These are phyloP conservation scores for Picea mariana DNA, from an alignment of 83 land plant genomes.

Conservation along the genomic window DNA sequence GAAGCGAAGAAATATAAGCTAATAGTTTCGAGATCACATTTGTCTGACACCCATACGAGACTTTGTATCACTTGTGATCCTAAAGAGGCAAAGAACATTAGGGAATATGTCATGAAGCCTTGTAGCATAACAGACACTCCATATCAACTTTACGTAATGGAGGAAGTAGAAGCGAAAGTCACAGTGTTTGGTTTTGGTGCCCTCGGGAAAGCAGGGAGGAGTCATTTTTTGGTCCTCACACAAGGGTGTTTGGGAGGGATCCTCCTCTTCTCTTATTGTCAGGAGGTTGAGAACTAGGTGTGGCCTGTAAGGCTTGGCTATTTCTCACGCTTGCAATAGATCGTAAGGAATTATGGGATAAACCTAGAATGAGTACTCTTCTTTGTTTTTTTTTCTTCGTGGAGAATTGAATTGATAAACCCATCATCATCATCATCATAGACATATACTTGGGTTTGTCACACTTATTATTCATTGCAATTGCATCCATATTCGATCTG, in stretches of 20 bases:
- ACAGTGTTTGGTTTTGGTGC: neutral
- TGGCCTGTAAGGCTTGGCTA: conserved; percentile 8
- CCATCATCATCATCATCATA: no score
- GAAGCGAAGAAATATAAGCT: no score
- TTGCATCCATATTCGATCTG: no score
- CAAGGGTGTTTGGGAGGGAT: neutral
- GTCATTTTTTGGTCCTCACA: neutral
- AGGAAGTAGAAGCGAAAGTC: neutral
- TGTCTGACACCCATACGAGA: no score
- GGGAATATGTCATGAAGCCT: neutral
- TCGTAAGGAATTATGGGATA: neutral
- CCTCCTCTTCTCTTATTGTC: neutral
- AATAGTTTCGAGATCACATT: no score
- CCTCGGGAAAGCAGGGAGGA: neutral
- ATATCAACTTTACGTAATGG: neutral
- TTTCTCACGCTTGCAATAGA: neutral
- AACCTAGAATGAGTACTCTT: neutral
- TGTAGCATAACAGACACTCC: neutral
- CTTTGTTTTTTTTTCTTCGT: neutral
- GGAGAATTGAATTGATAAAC: no score
- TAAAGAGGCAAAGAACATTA: neutral
- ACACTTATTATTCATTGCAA: no score
- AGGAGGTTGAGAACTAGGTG: neutral
- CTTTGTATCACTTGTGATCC: no score
- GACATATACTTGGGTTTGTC: no score